These are phyloP conservation scores for Xylaria sp. DNA, from an alignment of 2,329 filamentous ascomycete species.

Conservation along the genomic window DNA sequence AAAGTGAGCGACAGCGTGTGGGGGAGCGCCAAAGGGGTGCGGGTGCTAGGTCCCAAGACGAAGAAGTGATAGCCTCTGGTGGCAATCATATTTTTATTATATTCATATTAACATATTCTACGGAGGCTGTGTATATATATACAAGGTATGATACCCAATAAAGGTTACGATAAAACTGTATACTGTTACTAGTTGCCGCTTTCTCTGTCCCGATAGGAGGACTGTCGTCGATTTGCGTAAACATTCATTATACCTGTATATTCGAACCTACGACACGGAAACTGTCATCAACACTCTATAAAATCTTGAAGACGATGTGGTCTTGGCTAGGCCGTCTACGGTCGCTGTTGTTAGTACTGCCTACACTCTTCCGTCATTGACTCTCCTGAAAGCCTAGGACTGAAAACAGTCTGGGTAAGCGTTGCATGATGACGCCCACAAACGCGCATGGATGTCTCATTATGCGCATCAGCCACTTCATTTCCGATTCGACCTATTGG, in stretches of 20 bases:
- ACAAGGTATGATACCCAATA: conserved; percentile 34
- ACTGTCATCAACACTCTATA: background rate
- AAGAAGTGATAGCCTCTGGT: conserved; percentile 20
- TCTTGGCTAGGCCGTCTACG: background rate
- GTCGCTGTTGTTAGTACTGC: background rate
- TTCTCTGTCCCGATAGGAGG: background rate
- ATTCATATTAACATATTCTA: conserved; percentile 5
- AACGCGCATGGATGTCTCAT: background rate
- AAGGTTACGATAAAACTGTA: conserved; percentile 10
- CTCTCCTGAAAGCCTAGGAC: background rate
- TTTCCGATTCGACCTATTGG: conserved; percentile 18
- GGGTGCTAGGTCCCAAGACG: conserved; percentile 46
- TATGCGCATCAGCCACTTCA: conserved; percentile 24
- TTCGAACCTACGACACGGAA: background rate
- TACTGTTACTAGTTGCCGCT: background rate
- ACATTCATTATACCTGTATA: background rate
- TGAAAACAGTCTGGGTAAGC: background rate
- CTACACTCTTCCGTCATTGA: background rate
- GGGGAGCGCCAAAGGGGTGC: conserved; percentile 70
- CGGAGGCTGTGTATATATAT: conserved; percentile 19
- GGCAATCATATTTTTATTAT: conserved; percentile 3
- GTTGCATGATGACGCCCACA: background rate
- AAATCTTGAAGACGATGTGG: background rate
- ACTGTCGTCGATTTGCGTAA: background rate
- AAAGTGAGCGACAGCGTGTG: conserved; percentile 80